Base-by-base conservation (phyloP, 1,139 yeast species). In the Suzukiozyma palmioleophila region DNA sequence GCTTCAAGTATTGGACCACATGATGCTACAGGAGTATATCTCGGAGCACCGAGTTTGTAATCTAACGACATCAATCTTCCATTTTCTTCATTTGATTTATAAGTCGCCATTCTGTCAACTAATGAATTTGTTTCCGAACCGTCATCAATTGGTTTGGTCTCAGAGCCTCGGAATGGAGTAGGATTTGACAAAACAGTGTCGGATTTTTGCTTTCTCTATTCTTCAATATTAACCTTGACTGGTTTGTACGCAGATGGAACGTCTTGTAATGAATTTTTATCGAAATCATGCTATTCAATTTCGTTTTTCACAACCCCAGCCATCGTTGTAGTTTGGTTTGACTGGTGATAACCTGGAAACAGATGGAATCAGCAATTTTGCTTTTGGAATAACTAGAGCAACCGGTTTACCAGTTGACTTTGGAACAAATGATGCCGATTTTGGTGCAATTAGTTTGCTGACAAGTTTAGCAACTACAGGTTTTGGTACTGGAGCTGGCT, bases 211-310 rank as follows among this genome's bases (percentile, higher is more conserved):
- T 63, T 65, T 53, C 77, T 64, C 53, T 70, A 67, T 40, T 62
- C 66, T 11, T 54, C 64, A 45, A 71, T 70, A 44, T 71, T 54
- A 27, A 71, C 76, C 49, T 69, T 71, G 25, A 85, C 76, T 31
- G 94, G 88, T 52, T 75, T 75, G 59, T 84, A 84, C n/a, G 88
- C 80, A 10, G 86, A 69, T 25, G 84, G 79, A 18, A 78, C 65
- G 39, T 63, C 54, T 68, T 73, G 79, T 51, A 84, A 65, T 26
- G 92, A 92, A 39, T 77, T 68, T 49, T 77, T 60, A 8, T 68
- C 56, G 48, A 84, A 80, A 53, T 84, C 92, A 54, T 92, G 75
- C 50, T 80, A 90, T 56, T 81, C 75, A 37, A 82, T 70, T 55
- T 81, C 94, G 42, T 72, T n/a, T 69, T 51, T 73, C 78, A 35